Percentiles rank a stretch among this genome's conserved stretches.
Conservation (phyloP, 108 stramenopile species). For the Pseudonitzschia multiseries region DNA sequence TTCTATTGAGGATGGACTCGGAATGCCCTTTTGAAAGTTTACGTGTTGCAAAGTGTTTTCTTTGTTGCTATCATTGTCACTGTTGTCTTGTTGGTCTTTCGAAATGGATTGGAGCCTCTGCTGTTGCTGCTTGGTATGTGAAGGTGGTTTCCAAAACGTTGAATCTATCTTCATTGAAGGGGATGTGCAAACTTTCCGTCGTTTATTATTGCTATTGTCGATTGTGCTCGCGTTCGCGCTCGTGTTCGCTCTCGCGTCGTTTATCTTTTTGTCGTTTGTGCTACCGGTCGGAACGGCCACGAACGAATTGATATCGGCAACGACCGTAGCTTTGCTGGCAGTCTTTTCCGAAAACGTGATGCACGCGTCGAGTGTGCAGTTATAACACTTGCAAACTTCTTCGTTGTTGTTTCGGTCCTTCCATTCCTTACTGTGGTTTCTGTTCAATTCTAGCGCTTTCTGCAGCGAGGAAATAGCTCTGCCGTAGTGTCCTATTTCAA, state of each 20-base stretch:
- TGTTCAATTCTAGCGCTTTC: background rate
- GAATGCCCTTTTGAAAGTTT: background rate
- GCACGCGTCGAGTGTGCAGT: conserved; percentile 5
- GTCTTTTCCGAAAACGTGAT: conserved; percentile 4
- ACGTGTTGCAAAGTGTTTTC: background rate
- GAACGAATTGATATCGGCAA: background rate
- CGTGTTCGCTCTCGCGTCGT: background rate
- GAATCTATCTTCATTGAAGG: background rate
- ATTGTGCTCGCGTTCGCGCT: too few species aligned
- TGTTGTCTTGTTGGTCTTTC: background rate
- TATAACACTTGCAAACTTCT: background rate
- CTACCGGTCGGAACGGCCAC: background rate
- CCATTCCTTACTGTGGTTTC: background rate
- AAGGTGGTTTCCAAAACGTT: background rate
- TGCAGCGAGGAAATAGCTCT: conserved; percentile 7
- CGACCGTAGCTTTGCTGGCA: background rate
- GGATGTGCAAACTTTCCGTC: background rate
- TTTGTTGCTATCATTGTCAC: background rate
- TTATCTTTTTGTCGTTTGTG: background rate
- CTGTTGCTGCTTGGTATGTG: background rate
- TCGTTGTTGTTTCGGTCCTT: background rate
- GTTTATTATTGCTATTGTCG: background rate
- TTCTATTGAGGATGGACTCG: background rate
- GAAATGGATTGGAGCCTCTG: background rate
- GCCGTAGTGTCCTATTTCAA: conserved; percentile 2